Conservation (phyloP, 495 filamentous ascomycete species). For the Podospora tetraspora region DNA sequence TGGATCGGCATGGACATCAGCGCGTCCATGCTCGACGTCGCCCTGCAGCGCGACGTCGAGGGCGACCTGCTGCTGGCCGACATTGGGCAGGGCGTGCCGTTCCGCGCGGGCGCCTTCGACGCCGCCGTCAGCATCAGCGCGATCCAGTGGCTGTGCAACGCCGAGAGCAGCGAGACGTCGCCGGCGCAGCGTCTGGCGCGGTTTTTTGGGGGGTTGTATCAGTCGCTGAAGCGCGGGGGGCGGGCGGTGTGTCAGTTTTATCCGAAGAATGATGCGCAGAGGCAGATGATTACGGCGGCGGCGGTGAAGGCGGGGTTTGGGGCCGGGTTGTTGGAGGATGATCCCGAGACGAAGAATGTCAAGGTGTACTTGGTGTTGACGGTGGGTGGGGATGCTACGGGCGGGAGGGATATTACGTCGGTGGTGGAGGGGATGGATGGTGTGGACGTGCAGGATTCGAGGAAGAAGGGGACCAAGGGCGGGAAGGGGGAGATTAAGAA, state of each 20-base stretch:
- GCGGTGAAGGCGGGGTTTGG: slow-evolving; percentile 93
- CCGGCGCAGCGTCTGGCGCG: slow-evolving; percentile 67
- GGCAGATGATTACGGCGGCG: slow-evolving; percentile 81
- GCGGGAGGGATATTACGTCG: slow-evolving; percentile 72
- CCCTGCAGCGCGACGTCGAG: slow-evolving; percentile 83
- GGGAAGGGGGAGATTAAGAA: slow-evolving; percentile 57
- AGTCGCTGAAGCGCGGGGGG: slow-evolving; percentile 75
- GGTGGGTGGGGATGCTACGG: slow-evolving; percentile 72
- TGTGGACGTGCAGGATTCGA: slow-evolving; percentile 74
- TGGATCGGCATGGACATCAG: slow-evolving; percentile 96
- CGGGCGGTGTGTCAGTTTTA: slow-evolving; percentile 96
- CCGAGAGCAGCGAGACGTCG: slow-evolving; percentile 76
- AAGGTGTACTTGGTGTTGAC: slow-evolving; percentile 94
- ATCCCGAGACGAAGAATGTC: slow-evolving; percentile 87
- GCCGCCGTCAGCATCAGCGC: slow-evolving; percentile 91
- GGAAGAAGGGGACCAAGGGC: slow-evolving; percentile 48
- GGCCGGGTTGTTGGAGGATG: slow-evolving; percentile 90
- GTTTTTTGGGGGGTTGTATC: slow-evolving; percentile 92
- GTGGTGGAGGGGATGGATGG: slow-evolving; percentile 82
- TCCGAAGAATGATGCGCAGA: slow-evolving; percentile 88
- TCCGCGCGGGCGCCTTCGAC: slow-evolving; percentile 88
- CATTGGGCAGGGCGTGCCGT: slow-evolving; percentile 92
- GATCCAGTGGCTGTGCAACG: slow-evolving; percentile 97
- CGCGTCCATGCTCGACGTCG: slow-evolving; percentile 87
- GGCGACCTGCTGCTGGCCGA: slow-evolving; percentile 90